These are phyloP conservation scores for Diaporthe citriasiana DNA, from an alignment of 2,329 filamentous ascomycete species.

Conservation along the genomic window DNA sequence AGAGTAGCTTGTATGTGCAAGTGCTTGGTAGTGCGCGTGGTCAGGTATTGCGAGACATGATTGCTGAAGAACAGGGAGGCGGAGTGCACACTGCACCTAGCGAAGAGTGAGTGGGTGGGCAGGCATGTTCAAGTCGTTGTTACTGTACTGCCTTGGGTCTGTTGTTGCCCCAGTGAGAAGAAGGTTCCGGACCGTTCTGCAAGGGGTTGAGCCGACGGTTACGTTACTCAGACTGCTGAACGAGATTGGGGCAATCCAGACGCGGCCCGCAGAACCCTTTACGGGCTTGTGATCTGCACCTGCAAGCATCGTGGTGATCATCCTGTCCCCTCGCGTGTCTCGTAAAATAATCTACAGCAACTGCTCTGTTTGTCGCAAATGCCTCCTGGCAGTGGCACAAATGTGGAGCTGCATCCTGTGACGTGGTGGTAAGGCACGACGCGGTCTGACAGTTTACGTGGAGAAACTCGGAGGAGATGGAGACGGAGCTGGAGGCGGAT, in stretches of 20 bases:
- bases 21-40: background rate
- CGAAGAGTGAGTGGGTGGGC: background rate
- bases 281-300: constrained; percentile 23
- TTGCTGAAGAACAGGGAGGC: background rate
- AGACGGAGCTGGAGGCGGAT: background rate
- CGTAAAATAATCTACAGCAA: background rate
- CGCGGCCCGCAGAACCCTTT: constrained; percentile 15
- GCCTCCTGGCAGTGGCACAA: background rate
- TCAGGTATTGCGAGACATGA: background rate
- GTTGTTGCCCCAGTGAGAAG: background rate
- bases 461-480: background rate
- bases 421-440: constrained; percentile 6
- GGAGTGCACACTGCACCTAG: background rate
- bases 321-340: constrained; percentile 15
- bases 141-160: background rate
- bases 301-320: constrained; percentile 24
- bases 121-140: background rate
- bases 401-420: constrained; percentile 2
- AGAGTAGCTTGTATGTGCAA: background rate
- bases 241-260: constrained; percentile 29
- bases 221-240: constrained; percentile 12
- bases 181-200: constrained; percentile 29
- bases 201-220: constrained; percentile 17
- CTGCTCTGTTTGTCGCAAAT: constrained; percentile 6
- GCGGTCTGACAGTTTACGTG: background rate